Percentiles rank a stretch among this genome's conserved stretches.
Evolutionary conservation across 2,329 filamentous ascomycete genomes (phyloP).

Genomic region (Emergomyces orientalis): DNA sequence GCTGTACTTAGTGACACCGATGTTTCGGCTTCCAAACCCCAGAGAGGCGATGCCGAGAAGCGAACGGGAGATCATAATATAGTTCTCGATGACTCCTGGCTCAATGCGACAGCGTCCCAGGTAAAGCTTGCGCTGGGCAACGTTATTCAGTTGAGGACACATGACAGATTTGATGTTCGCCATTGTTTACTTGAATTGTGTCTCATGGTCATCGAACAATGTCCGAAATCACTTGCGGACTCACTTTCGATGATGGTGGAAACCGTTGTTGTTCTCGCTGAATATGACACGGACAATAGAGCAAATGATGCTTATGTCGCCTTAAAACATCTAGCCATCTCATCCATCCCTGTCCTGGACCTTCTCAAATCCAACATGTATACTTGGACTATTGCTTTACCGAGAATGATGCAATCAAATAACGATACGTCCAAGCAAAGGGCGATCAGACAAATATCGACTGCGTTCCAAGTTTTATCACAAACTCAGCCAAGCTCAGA

Average conservation of each 20-base stretch:
- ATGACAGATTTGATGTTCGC: constrained; percentile 61
- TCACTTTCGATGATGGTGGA: constrained; percentile 67
- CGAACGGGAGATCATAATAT: constrained; percentile 29
- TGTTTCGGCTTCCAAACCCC: constrained; percentile 16
- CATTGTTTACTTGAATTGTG: constrained; percentile 61
- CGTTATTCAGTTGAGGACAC: constrained; percentile 63
- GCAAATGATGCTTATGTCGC: constrained; percentile 28
- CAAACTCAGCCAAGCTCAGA: constrained; percentile 55
- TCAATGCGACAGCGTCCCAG: constrained; percentile 69
- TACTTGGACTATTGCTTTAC: constrained; percentile 71
- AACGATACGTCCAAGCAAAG: constrained; percentile 69
- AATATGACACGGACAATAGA: constrained; percentile 39
- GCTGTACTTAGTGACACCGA: constrained; percentile 40
- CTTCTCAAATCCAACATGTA: constrained; percentile 61
- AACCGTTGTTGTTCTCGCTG: constrained; percentile 62
- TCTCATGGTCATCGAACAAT: constrained; percentile 66
- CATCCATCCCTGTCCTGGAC: constrained; percentile 54
- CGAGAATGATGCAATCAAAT: constrained; percentile 71
- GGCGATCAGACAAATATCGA: constrained; percentile 66
- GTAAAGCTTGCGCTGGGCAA: constrained; percentile 73
- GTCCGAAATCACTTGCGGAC: constrained; percentile 60
- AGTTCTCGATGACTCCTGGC: constrained; percentile 52
- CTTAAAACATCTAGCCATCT: constrained; percentile 53
- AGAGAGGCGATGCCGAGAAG: constrained; percentile 16
- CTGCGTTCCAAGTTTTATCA: constrained; percentile 58